Percentiles rank a stretch among this genome's conserved stretches.
These are phyloP conservation scores for Alternaria postmessia DNA, from an alignment of 2,329 filamentous ascomycete species.

Conservation along the genomic window DNA sequence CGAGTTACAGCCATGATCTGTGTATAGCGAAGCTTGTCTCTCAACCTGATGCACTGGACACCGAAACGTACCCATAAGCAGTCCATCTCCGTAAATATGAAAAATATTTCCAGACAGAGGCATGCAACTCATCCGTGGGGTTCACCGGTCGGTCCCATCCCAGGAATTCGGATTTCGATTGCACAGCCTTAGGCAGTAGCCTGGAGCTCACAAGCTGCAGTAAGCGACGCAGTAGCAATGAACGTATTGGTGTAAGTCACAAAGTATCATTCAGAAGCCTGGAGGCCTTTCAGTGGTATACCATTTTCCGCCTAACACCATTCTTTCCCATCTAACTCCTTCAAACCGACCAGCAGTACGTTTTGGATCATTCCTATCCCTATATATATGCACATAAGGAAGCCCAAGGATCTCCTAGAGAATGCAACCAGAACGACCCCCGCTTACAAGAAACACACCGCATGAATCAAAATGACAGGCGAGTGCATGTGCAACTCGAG, in stretches of 20 bases:
- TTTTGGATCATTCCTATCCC: conserved; percentile 4
- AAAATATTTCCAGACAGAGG: neutral
- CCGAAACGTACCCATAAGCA: neutral
- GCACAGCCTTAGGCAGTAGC: neutral
- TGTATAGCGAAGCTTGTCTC: neutral
- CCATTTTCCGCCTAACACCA: neutral
- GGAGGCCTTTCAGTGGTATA: neutral
- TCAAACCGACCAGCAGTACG: conserved; percentile 17
- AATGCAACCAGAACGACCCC: conserved; percentile 10
- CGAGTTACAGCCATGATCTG: neutral
- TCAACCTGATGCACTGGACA: neutral
- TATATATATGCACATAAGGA: conserved; percentile 4
- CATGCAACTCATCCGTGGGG: neutral
- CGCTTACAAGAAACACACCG: conserved; percentile 5
- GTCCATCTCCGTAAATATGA: neutral
- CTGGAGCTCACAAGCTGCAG: neutral
- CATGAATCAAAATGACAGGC: conserved; percentile 9
- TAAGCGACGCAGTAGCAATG: neutral
- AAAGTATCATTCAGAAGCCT: neutral
- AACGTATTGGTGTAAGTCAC: neutral
- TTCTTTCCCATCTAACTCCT: neutral
- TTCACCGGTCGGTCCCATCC: neutral
- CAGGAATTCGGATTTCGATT: neutral
- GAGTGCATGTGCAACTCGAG: conserved; percentile 1
- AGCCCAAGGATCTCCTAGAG: conserved; percentile 1